A percentile compares a stretch with the other conserved stretches of the same genome.
Conservation (phyloP, 345 rosid genomes). For the Boechera stricta region DNA sequence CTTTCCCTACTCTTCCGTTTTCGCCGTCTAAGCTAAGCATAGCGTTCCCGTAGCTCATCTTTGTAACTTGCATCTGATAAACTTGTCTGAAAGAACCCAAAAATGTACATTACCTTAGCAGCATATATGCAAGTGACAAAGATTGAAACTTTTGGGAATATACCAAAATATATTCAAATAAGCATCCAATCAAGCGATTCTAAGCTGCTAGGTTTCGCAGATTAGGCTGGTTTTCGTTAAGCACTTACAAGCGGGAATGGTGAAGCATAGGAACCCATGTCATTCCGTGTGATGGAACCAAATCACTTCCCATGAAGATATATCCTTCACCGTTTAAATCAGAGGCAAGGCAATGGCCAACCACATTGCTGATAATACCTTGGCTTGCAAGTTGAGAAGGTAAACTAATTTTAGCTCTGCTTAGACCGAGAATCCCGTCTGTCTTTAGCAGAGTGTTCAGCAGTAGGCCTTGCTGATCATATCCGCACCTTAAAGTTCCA, state of each 20-base stretch:
- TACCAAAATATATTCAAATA: background rate
- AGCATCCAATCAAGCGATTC: background rate
- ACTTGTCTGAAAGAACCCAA: slow-evolving; percentile 53
- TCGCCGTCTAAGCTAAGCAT: slow-evolving; percentile 57
- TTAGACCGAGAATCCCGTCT: slow-evolving; percentile 90
- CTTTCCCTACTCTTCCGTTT: slow-evolving; percentile 49
- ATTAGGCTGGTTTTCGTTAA: background rate
- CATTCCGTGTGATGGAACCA: slow-evolving; percentile 73
- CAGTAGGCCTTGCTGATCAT: slow-evolving; percentile 91
- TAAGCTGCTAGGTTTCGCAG: slow-evolving; percentile 10
- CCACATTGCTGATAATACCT: slow-evolving; percentile 77
- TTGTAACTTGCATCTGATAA: slow-evolving; percentile 61
- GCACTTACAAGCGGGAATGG: slow-evolving; percentile 63
- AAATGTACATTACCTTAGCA: background rate
- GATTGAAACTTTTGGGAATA: background rate
- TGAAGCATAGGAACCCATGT: slow-evolving; percentile 85
- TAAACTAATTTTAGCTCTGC: slow-evolving; percentile 80
- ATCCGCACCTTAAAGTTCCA: slow-evolving; percentile 70
- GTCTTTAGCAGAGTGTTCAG: slow-evolving; percentile 74
- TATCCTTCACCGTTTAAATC: slow-evolving; percentile 70
- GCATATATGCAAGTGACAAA: background rate
- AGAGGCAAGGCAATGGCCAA: slow-evolving; percentile 85
- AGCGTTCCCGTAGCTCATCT: slow-evolving; percentile 67
- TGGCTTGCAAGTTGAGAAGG: slow-evolving; percentile 92
- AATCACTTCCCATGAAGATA: slow-evolving; percentile 88